These are phyloP conservation scores for Tilletia horrida DNA, from an alignment of 1,284 basidiomycete species.

Conservation along the genomic window DNA sequence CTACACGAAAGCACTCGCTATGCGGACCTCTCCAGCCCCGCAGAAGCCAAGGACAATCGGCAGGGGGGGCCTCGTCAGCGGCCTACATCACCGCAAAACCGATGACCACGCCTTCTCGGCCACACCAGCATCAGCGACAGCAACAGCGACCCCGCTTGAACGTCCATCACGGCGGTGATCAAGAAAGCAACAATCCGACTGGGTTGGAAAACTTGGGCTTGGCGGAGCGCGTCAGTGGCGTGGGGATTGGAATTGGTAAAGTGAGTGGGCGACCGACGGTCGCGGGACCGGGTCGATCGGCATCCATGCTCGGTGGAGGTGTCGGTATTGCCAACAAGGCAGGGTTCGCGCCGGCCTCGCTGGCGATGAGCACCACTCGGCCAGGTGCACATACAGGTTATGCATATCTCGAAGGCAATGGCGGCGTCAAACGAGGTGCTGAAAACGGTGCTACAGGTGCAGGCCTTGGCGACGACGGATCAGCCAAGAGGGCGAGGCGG, in stretches of 20 bases:
- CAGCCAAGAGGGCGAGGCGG: too few species aligned
- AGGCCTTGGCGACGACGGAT: too few species aligned
- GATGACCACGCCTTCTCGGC: too few species aligned
- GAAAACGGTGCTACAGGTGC: too few species aligned
- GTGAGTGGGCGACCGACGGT: not conserved
- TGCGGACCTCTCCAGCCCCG: slow-evolving; percentile 12
- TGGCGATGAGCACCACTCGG: too few species aligned
- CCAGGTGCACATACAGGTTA: too few species aligned
- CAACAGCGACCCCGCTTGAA: not conserved
- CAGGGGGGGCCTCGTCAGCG: not conserved
- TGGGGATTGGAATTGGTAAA: not conserved
- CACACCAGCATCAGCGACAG: not conserved
- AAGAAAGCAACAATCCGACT: not conserved
- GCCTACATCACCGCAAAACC: too few species aligned
- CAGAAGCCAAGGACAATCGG: not conserved
- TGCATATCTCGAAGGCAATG: too few species aligned
- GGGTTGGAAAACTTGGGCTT: not conserved
- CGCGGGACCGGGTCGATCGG: too few species aligned
- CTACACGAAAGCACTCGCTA: slow-evolving; percentile 5
- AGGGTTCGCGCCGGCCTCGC: too few species aligned
- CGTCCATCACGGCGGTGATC: not conserved
- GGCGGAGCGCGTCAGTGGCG: slow-evolving; percentile 13
- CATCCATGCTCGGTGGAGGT: too few species aligned
- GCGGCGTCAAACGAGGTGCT: too few species aligned
- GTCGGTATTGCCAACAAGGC: not conserved